Base-by-base conservation (phyloP, 768 basidiomycete genomes). In the Russula lepida region DNA sequence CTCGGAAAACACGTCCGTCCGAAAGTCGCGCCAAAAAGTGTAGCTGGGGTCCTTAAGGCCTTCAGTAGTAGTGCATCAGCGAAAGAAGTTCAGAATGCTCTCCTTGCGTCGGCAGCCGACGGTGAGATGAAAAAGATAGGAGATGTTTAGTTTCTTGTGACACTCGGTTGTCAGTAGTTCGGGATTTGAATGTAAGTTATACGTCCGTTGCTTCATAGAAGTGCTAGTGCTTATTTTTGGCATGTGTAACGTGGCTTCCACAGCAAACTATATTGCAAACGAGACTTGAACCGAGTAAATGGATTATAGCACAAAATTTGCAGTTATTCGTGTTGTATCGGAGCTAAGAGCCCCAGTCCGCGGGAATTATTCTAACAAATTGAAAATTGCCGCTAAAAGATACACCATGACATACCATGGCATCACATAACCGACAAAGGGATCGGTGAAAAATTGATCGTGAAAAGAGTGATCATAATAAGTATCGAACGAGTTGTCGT, bases 381-480 rank as follows among this genome's bases (percentile, higher is more conserved):
- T 37, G 33, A 50, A 17, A 17, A 17, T 17, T 53, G 37, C 25
- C 30, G 43, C 33, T 13, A 33, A 21, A 43, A 56, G 39, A 52
- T 35, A 43, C 33, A 56, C 27, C 43, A 60, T 57, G 33, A 72
- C 86, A 66, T 64, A 95, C 95, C 91, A 98, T 91, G 2, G 90
- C 89, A 64, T 97, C 35, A 95, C 89, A 70, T 98, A 98, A 67
- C 95, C 95, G 49, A 98, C 81, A 67, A 92, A 97, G 1, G 95
- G 95, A 15, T 68, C n/a, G n/a, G n/a, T n/a, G n/a, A 98, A 67
- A 76, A 97, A 98, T 12, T n/a, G n/a, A n/a, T 92, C 95, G 66
- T 7, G 19, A 6, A 66, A 6, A 66, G 52, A 44, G 27, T 17
- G 37, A 54, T 46, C n/a, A n/a, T n/a, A n/a, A n/a, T 39, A 25